Evolutionary conservation across 163 green algal genomes (phyloP), one percentile per base, ranked within the genome.

Genomic region (Scenedesmus sp.): DNA sequence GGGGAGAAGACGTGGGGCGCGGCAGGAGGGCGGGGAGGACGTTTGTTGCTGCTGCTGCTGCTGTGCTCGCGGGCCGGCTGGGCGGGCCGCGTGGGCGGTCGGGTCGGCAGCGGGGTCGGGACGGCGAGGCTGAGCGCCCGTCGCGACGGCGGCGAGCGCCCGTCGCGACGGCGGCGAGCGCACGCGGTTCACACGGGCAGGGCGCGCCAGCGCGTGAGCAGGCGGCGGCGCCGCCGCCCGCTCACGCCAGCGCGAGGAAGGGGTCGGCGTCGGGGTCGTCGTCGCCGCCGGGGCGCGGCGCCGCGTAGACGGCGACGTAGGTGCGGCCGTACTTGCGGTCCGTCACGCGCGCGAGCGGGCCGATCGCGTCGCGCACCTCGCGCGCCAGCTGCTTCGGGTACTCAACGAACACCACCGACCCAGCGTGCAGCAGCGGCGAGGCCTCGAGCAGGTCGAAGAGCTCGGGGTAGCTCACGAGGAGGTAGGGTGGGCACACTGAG

Each of bases 401-500:
- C 82, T 98, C 94, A 53, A 98, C 89, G 71, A 98, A 88, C 50
- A 97, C 75, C 14, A 97, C 82, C 26, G 82, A 92, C 4, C 85
- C 67, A 1, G 82, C 57, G 47, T 92, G 84, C 15, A 95, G 29
- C 28, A 96, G 82, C 10, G 85, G 83, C 2, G 89, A 91, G 0
- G 22, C 51, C 15, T 93, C 79, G 31, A 98, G 82, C 70, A 96
- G 80, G n/a, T 89, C 85, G 60, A 92, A 95, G 11, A 98, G 83
- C 87, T 97, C 89, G 2, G 91, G 84, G 80, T 98, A 98, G 6
- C 89, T 94, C 20, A 97, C 94, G 64, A 91, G 81, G 77, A 95
- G 83, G 81, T 98, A 98, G 3, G 94, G 94, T 5, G 94, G 94
- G 82, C 93, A 97, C 18, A 97, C 87, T 60, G 86, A 93, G n/a